phyloP scores from a whole-genome alignment of 2,329 filamentous ascomycete genomes.

The Arthrobotrys iridis region DNA sequence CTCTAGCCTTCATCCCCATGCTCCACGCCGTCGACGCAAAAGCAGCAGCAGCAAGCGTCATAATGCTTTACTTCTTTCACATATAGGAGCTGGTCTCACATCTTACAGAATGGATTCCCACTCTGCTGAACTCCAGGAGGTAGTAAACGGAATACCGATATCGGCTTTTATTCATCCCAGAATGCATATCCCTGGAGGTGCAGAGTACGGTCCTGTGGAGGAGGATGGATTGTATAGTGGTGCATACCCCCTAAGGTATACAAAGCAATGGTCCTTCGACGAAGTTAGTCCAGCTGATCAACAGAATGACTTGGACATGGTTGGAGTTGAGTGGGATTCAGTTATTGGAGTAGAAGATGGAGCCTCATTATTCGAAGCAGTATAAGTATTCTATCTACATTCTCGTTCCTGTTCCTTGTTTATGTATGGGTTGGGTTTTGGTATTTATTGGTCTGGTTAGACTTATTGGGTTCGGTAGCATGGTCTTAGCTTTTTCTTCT shows the following conservation, averaged over 20 bases:
- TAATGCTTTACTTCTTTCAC: constrained; percentile 18
- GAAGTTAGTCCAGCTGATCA: background rate
- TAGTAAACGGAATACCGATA: constrained; percentile 32
- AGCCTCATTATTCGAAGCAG: background rate
- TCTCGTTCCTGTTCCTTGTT: background rate
- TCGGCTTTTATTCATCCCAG: constrained; percentile 46
- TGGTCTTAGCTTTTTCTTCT: background rate
- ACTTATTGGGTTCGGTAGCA: background rate
- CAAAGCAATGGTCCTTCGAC: constrained; percentile 38
- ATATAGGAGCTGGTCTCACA: constrained; percentile 32
- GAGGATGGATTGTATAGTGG: constrained; percentile 24
- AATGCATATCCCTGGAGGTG: constrained; percentile 33
- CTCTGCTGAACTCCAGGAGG: constrained; percentile 33
- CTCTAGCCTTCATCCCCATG: constrained; percentile 19
- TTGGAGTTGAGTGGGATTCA: background rate
- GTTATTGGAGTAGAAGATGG: background rate
- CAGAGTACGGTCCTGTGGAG: constrained; percentile 38
- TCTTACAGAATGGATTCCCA: constrained; percentile 40
- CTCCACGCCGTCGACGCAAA: background rate
- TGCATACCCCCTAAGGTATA: constrained; percentile 35
- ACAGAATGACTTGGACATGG: background rate
- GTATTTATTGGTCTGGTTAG: too few relatives aligned
- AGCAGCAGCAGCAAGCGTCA: background rate
- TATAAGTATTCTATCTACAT: background rate
- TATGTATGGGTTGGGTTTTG: background rate